phyloP scores from a whole-genome alignment of 2,329 filamentous ascomycete genomes.

The Neopestalotiopsis sp. region DNA sequence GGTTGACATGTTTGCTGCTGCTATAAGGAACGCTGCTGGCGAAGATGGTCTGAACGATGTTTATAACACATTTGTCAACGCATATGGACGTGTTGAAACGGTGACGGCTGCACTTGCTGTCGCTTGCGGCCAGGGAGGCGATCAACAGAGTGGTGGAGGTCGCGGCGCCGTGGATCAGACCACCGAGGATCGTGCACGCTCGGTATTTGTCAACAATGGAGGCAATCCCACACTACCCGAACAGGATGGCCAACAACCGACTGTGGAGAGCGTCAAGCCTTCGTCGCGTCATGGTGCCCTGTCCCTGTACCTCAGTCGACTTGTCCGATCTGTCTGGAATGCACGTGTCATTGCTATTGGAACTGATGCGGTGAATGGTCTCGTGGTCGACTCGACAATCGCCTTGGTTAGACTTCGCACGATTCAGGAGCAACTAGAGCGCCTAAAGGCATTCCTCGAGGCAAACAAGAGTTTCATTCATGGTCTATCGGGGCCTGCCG shows the following conservation, averaged over 20 bases:
- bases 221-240: slow-evolving; percentile 86
- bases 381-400: slow-evolving; percentile 72
- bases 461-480: slow-evolving; percentile 92
- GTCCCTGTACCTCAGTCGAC: slow-evolving; percentile 82
- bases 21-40: slow-evolving; percentile 74
- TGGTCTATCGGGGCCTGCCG: slow-evolving; percentile 88
- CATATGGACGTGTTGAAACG: slow-evolving; percentile 88
- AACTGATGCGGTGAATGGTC: slow-evolving; percentile 59
- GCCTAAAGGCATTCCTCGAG: slow-evolving; percentile 81
- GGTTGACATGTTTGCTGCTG: slow-evolving; percentile 89
- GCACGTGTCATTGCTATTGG: slow-evolving; percentile 70
- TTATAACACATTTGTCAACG: slow-evolving; percentile 80
- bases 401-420: slow-evolving; percentile 70
- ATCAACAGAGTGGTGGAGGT: slow-evolving; percentile 72
- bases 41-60: slow-evolving; percentile 84
- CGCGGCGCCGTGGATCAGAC: slow-evolving; percentile 81
- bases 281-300: slow-evolving; percentile 91
- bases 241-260: slow-evolving; percentile 71
- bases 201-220: slow-evolving; percentile 90
- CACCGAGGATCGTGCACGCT: slow-evolving; percentile 83
- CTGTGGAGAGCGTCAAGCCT: slow-evolving; percentile 82
- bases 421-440: slow-evolving; percentile 81
- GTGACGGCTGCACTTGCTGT: slow-evolving; percentile 91
- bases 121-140: slow-evolving; percentile 90
- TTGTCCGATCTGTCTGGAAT: slow-evolving; percentile 91